A percentile compares a stretch with the other conserved stretches of the same genome.
Evolutionary conservation across 2,329 filamentous ascomycete species (phyloP).

Genomic region (Clonostachys rosea): DNA sequence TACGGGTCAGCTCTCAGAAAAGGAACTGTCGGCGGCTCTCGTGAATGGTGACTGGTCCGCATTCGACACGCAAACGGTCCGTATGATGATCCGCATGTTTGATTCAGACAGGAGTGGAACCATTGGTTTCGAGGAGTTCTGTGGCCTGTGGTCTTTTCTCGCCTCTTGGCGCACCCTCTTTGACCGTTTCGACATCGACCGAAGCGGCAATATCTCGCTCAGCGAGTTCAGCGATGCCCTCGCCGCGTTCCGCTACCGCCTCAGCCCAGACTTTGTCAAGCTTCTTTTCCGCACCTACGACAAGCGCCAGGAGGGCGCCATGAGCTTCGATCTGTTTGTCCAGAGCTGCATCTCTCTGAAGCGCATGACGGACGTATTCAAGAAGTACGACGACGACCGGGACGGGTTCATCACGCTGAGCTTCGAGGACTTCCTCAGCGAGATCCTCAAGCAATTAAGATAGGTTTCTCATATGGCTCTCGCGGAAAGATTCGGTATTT

Average conservation of each 20-base stretch:
- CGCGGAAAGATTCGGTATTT: neutral
- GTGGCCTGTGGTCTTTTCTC: constrained; percentile 92
- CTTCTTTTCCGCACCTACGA: constrained; percentile 88
- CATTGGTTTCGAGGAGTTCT: constrained; percentile 95
- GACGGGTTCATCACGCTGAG: constrained; percentile 87
- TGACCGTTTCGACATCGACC: constrained; percentile 89
- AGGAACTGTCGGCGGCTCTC: constrained; percentile 81
- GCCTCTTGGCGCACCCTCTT: constrained; percentile 92
- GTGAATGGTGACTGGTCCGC: constrained; percentile 95
- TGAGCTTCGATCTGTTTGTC: constrained; percentile 95
- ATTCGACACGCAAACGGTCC: constrained; percentile 90
- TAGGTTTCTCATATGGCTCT: constrained; percentile 11
- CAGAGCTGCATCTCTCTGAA: constrained; percentile 96
- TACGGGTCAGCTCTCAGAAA: constrained; percentile 78
- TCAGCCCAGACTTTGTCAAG: constrained; percentile 78
- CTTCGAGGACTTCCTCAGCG: constrained; percentile 76
- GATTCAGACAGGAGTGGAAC: constrained; percentile 84
- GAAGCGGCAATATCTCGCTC: constrained; percentile 79
- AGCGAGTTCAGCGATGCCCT: constrained; percentile 87
- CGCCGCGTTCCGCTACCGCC: constrained; percentile 87
- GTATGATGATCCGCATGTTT: constrained; percentile 99
- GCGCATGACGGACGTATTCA: constrained; percentile 98
- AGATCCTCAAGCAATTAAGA: constrained; percentile 58
- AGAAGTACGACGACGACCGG: constrained; percentile 95
- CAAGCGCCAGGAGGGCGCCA: constrained; percentile 63